Base-by-base conservation (phyloP, 1,284 basidiomycete species). In the Pyrrhoderma lamaoense region DNA sequence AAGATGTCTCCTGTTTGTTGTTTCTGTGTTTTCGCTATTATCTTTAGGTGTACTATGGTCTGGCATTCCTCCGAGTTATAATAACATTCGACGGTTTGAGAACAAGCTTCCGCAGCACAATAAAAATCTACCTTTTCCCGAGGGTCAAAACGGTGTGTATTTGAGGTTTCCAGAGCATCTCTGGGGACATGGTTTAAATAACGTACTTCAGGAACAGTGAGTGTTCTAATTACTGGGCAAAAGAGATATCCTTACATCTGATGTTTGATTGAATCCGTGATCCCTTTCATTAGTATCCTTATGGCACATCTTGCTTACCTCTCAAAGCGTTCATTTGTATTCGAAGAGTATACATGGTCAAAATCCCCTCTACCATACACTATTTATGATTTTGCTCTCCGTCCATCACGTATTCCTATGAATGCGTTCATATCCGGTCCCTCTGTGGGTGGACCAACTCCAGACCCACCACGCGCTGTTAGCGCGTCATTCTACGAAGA, bases 131-230 rank as follows among this genome's bases (percentile, higher is more conserved):
- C 49, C 56, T 7, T 54, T 44, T 39, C 56, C 56, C n/a, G 58
- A 59, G 45, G 58, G 58, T 14, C 31, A 52, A 42, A 46, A 55
- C 36, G 58, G 56, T 3, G 45, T 54, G 44, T 57, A 53, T 43
- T 22, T 59, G 8, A 31, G 47, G 23, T 54, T 56, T 31, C 56
- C 56, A 43, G 56, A 54, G 31, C 52, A 57, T 23, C 38, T 54
- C 1, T 56, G 52, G 54, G 54, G 54, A 3, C 52, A 50, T 23
- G 52, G 52, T 0, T 27, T 54, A 38, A 54, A 54, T 25, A 73
- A 72, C 38, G 61, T 71, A 2, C 68, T 73, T 65, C 70, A 72
- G 53, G 70, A 73, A 46, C 59, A 64, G 52, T 57, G 70, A 19
- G 59, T 72, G 59, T 66, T 60, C 52, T 59, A 55, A 25, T n/a